Evolutionary conservation across 257 asterid species (phyloP).

Genomic region (Nicotiana tabacum): DNA sequence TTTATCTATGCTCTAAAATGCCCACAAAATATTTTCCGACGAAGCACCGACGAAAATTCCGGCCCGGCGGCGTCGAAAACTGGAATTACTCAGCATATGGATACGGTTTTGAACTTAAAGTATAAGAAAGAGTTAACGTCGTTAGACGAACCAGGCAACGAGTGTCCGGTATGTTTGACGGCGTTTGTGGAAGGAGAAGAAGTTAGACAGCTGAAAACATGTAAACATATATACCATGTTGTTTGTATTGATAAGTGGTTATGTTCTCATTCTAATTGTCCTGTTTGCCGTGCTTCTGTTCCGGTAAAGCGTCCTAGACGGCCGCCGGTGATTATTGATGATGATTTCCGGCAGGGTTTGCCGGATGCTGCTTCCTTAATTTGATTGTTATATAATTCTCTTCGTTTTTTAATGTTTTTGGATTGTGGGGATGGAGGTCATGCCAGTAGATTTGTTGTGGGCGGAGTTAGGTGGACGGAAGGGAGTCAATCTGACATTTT

Average conservation of each 20-base stretch:
- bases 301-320: constrained; percentile 26
- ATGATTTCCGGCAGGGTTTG: constrained; percentile 48
- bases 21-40: constrained; percentile 23
- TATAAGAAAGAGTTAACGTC: constrained; percentile 22
- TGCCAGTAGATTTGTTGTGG: background rate
- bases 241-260: constrained; percentile 68
- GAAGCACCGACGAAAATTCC: constrained; percentile 11
- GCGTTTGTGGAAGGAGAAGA: constrained; percentile 53
- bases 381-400: constrained; percentile 1
- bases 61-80: background rate
- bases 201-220: constrained; percentile 37
- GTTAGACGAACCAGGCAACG: constrained; percentile 19
- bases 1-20: constrained; percentile 35
- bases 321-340: constrained; percentile 13
- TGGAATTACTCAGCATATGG: constrained; percentile 7
- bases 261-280: constrained; percentile 47
- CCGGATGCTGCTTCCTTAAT: constrained; percentile 49
- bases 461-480: too few species aligned
- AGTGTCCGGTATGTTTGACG: constrained; percentile 67
- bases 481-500: too few species aligned
- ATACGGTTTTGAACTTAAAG: constrained; percentile 19
- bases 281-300: constrained; percentile 61
- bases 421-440: background rate
- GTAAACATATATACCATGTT: constrained; percentile 53
- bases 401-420: background rate